A percentile compares a stretch with the other conserved stretches of the same genome.
phyloP scores from a whole-genome alignment of 768 basidiomycete species.

The Megacollybia marginata region DNA sequence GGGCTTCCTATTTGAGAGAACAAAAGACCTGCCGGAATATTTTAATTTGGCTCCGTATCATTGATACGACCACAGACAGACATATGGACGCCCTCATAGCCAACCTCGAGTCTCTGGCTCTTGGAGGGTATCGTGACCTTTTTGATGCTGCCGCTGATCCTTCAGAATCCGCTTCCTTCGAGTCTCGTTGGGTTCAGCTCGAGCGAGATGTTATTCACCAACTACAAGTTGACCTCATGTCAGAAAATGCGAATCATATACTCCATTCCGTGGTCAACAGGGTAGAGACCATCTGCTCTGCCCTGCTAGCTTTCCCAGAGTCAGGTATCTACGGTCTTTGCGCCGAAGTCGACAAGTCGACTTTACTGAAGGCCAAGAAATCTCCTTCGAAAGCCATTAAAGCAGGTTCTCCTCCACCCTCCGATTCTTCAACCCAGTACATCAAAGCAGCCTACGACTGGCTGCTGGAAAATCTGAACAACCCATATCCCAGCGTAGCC shows the following conservation, averaged over 20 bases:
- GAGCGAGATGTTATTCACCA: background rate
- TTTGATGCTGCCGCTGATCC: background rate
- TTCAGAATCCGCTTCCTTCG: background rate
- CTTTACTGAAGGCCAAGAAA: background rate
- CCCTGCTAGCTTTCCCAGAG: background rate
- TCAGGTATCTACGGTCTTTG: background rate
- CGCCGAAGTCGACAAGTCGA: background rate
- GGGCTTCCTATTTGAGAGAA: no score
- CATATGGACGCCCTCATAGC: background rate
- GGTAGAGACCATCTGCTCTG: background rate
- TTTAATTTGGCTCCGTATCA: no score
- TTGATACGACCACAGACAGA: no score
- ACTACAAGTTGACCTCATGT: background rate
- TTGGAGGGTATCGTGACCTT: background rate
- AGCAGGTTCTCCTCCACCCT: background rate
- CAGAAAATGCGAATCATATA: background rate
- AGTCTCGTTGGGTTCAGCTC: background rate
- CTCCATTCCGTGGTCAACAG: background rate
- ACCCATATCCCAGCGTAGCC: slow-evolving; percentile 41
- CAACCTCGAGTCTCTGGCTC: background rate
- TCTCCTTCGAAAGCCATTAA: background rate
- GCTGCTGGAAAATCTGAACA: slow-evolving; percentile 38
- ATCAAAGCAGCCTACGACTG: slow-evolving; percentile 29
- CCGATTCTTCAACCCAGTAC: slow-evolving; percentile 13
- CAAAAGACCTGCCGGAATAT: no score